Evolutionary conservation across 495 filamentous ascomycete species (phyloP).

Genomic region (Penicillium coffeae): DNA sequence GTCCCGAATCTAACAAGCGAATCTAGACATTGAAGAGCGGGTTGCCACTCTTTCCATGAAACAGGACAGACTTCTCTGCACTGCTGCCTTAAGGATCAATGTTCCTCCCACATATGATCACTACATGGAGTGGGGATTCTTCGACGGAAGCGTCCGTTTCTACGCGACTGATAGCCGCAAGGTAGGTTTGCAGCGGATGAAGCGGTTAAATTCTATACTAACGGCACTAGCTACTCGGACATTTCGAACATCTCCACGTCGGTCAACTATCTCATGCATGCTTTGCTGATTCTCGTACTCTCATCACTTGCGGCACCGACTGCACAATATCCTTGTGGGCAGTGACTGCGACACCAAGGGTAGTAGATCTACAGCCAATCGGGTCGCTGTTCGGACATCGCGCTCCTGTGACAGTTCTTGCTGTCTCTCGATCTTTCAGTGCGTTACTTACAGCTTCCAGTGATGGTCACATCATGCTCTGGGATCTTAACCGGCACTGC

Average conservation of each 20-base stretch:
- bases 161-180: constrained; percentile 74
- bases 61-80: constrained; percentile 77
- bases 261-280: constrained; percentile 76
- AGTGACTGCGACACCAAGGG: constrained; percentile 57
- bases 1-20: constrained; percentile 10
- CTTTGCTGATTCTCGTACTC: constrained; percentile 83
- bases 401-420: constrained; percentile 71
- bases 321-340: constrained; percentile 85
- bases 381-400: constrained; percentile 87
- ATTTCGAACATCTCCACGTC: constrained; percentile 90
- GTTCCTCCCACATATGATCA: constrained; percentile 85
- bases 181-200: constrained; percentile 23
- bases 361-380: constrained; percentile 75
- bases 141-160: constrained; percentile 88
- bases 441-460: constrained; percentile 74
- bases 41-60: constrained; percentile 81
- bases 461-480: constrained; percentile 80
- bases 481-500: constrained; percentile 87
- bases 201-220: constrained; percentile 1
- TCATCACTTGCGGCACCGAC: constrained; percentile 87
- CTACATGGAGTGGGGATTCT: constrained; percentile 94
- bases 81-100: constrained; percentile 77
- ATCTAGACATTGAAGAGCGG: constrained; percentile 67
- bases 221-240: constrained; percentile 55
- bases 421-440: constrained; percentile 82